Conservation (phyloP, 2,329 filamentous ascomycete genomes). For the Aureobasidium sp. region DNA sequence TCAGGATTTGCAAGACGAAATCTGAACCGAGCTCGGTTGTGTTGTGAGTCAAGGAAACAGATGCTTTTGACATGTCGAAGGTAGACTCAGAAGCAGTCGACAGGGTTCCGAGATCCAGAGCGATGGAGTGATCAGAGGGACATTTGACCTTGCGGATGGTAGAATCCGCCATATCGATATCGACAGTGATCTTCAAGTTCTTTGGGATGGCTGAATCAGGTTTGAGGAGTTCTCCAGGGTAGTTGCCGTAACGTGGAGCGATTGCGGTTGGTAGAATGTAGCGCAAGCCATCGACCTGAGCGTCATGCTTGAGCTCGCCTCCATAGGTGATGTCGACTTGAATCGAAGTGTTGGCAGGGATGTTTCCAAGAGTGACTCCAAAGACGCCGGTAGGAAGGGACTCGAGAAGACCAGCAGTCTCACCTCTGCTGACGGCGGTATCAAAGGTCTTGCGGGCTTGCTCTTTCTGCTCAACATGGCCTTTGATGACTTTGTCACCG, state of each 20-base stretch:
- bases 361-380: slow-evolving; percentile 60
- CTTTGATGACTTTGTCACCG: slow-evolving; percentile 52
- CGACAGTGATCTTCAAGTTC: slow-evolving; percentile 51
- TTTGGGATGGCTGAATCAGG: slow-evolving; percentile 20
- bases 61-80: slow-evolving; percentile 53
- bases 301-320: slow-evolving; percentile 65
- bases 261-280: slow-evolving; percentile 64
- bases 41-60: slow-evolving; percentile 51
- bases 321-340: slow-evolving; percentile 59
- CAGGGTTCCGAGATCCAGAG: slow-evolving; percentile 56
- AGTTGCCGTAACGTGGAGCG: slow-evolving; percentile 57
- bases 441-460: slow-evolving; percentile 55
- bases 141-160: slow-evolving; percentile 58
- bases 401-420: slow-evolving; percentile 60
- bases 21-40: slow-evolving; percentile 53
- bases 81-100: slow-evolving; percentile 40
- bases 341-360: slow-evolving; percentile 52
- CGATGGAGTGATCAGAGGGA: slow-evolving; percentile 57
- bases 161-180: slow-evolving; percentile 52
- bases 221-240: slow-evolving; percentile 33
- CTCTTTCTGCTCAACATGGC: slow-evolving; percentile 60
- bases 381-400: slow-evolving; percentile 61
- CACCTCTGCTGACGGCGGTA: slow-evolving; percentile 50
- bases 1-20: slow-evolving; percentile 59
- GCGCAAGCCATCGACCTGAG: slow-evolving; percentile 58